Base-by-base conservation (phyloP, 768 basidiomycete genomes). In the Boletus speciosus region DNA sequence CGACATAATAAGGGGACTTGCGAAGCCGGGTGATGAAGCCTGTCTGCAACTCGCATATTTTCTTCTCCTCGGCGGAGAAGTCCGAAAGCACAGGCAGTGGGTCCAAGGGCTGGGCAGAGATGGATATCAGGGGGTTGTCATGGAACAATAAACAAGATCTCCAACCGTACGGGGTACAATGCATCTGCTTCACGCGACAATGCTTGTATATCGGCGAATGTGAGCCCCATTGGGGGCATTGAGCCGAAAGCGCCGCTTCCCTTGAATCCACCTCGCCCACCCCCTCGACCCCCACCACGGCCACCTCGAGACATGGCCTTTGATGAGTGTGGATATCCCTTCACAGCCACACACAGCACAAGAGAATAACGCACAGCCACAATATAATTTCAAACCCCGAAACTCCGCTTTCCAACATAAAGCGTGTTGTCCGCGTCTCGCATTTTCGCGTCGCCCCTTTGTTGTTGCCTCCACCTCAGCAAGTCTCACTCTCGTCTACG, bases 141-240 rank as follows among this genome's bases (percentile, higher is more conserved):
- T 42, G 56, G 40, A 51, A 59, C 39, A 35, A 52, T 58, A 54
- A 42, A 61, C 61, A 52, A 55, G 56, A 54, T 55, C 58, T 61
- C 58, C 45, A 56, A 67, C 71, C 88, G 73, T 78, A 91, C 90
- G 46, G 91, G 91, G 74, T 91, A 93, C 66, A 91, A 73, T 29
- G 83, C 83, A 38, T 86, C 85, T 52, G 78, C 85, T 68, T 92
- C 91, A 53, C 86, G 76, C 16, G 88, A 86, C 64, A 92, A 71
- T 46, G 82, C 78, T 66, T 90, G 87, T 48, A 93, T 77, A 66
- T 93, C 90, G 40, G 85, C 81, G 66, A 88, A 89, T 6, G 85
- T 84, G 31, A 93, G 78, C 19, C 91, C 90, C 84, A 90, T 88
- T 0, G 89, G 88, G 3, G 83, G 84, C 36, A 79, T 68, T 19